Evolutionary conservation across 106 monocot species (phyloP), one percentile per base, ranked within the genome.

Genomic region (Iris macrosiphon): DNA sequence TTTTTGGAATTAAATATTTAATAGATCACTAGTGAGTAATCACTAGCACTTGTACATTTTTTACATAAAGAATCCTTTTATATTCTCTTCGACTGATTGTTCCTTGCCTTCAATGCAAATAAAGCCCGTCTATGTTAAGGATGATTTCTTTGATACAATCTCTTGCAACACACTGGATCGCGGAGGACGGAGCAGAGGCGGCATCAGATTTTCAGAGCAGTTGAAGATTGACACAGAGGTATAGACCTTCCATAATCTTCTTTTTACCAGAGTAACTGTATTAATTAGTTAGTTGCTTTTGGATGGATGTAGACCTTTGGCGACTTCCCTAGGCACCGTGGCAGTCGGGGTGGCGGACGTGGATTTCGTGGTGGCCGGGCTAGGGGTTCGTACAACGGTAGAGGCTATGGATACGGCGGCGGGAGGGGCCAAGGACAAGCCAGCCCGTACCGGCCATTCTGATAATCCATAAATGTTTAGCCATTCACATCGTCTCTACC

Each of bases 121-220:
- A 10, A 35, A 85, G 86, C 75, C 83, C 63, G 63, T 78, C 10
- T 93, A 88, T 70, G 72, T 80, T 16, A 93, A 88, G 52, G 88
- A 88, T 37, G 83, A 88, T 33, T 93, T 93, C 68, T 93, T 93
- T 46, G 93, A 93, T 62, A 75, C 80, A 21, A 77, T 93, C 30
- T 88, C 93, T 12, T 87, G 71, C 42, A 75, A 77, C 38, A 37
- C 79, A 25, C 70, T 74, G n/a, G 77, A 79, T 40, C 71, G 54
- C 35, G 80, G 77, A 24, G 21, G 16, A 4, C 43, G 66, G 40
- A 49, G 5, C 33, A 80, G 68, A 60, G 83, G 79, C 50, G 66
- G 92, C 34, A 59, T 76, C 25, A 93, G 32, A 31, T 88, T 76
- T 58, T 88, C 88, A 3, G 88, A 88, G 57, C 88, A 83, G 49